Base-by-base conservation (phyloP, 768 basidiomycete species). In the Boletus edulis region DNA sequence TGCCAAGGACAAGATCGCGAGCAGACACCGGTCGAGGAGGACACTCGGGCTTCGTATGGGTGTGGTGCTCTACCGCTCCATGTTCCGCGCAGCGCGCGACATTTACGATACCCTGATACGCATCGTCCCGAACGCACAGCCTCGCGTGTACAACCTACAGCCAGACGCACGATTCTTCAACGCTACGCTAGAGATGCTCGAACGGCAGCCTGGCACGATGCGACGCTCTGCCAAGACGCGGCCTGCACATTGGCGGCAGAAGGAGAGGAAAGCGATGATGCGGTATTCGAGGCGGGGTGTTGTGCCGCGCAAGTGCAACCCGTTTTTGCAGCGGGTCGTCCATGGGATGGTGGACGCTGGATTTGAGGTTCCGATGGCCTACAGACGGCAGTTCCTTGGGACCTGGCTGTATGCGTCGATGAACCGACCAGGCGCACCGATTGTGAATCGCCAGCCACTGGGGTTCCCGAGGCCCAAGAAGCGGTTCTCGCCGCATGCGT, bases 131-230 rank as follows among this genome's bases (percentile, higher is more conserved):
- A 46, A 54, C 17, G 64, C 69, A 27, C 67, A 63, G 20, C 62
- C 72, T 20, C 65, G 60, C 42, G 53, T 73, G 35, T 62, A 74
- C 50, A 61, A 75, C 18, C 80, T 80, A 10, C 56, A 56, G 24
- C 79, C 81, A 1, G 88, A 91, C 60, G 80, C 78, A 17, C 76
- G 80, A 42, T 88, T 88, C 65, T 89, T 84, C 72, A 87, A 87
- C 51, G 82, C 83, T 2, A 73, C 81, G 10, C 69, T 89, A 13
- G 67, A 72, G 11, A 69, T 85, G 44, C 76, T 79, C 37, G 63
- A 69, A 17, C 65, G 67, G 12, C 63, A 63, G 14, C 52, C 63
- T 22, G 39, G 44, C 11, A 63, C 46, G 62, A 40, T 53, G 50
- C 64, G 49, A 32, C 70, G 64, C 29, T 53, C 54, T 18, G 46